Evolutionary conservation across 2,329 filamentous ascomycete species (phyloP), one percentile per base, ranked within the genome.

Genomic region (Zarea fungicola): DNA sequence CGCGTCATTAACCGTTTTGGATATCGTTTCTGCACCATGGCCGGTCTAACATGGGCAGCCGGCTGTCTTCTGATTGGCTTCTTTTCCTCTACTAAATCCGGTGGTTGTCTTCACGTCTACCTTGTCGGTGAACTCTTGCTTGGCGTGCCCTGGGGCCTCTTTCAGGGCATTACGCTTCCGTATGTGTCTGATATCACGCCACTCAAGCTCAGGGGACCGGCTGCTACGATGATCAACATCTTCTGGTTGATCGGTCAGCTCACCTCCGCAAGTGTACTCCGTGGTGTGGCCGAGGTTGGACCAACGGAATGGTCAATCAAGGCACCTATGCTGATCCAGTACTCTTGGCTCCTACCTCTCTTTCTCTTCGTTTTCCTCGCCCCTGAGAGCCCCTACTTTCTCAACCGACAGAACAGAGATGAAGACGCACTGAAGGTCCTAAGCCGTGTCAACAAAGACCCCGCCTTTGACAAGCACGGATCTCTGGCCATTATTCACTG

Each of bases 211-310:
- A 60, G 67, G 9, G 60, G 60, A 2, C 67, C 68, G 21, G 58
- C 71, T 2, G 67, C 66, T 1, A 63, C 61, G 0, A 68, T 68
- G 49, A 60, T 66, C 36, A 71, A 70, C 45, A 57, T 72, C 50
- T 71, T 66, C 50, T 70, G 67, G 62, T 60, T 65, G 11, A 60
- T 69, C 23, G 70, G 70, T 5, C 67, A 71, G 49, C 54, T 71
- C 13, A 52, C 67, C 13, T 60, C 61, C 0, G 60, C 64, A 1
- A 63, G 59, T 0, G 64, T 69, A 2, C 56, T 67, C 7, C 60
- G 62, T 35, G 61, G 53, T 6, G 55, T 68, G 11, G 44, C 64
- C 2, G 49, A 57, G 18, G 52, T 59, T 10, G 49, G 49, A 1
- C 52, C 59, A 6, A 8, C 23, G 10, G 39, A 66, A 32, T 67